phyloP scores from a whole-genome alignment of 805 yeast species.

The Yarrowia sp. region DNA sequence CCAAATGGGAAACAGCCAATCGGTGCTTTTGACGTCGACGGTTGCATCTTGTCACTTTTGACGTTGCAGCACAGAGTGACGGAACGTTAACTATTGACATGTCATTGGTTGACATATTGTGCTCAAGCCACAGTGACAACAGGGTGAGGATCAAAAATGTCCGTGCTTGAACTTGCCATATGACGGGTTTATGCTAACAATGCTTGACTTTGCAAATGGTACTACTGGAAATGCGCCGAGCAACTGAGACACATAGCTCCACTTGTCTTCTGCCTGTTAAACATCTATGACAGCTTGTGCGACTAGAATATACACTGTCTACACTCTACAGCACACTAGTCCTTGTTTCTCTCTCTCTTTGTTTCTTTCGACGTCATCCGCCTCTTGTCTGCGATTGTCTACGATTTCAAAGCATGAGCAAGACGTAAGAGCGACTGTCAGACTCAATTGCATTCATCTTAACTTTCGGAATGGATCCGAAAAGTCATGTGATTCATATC shows the following conservation, averaged over 20 bases:
- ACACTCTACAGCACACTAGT: constrained; percentile 9
- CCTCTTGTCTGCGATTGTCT: neutral
- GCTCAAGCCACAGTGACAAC: neutral
- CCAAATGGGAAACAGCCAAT: neutral
- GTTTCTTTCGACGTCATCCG: neutral
- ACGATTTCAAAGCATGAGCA: constrained; percentile 11
- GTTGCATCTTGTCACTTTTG: neutral
- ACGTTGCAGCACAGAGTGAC: neutral
- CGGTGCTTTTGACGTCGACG: neutral
- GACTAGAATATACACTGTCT: constrained; percentile 21
- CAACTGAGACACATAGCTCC: neutral
- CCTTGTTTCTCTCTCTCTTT: neutral
- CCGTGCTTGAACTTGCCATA: no score
- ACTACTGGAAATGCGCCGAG: no score
- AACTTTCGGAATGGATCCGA: constrained; percentile 15
- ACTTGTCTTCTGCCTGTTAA: neutral
- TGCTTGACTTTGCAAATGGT: no score
- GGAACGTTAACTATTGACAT: neutral
- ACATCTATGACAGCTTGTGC: neutral
- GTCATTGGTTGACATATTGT: neutral
- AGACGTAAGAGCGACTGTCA: neutral
- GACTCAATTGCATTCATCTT: neutral
- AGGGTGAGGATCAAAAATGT: no score
- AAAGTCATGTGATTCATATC: neutral
- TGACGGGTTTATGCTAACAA: no score